Evolutionary conservation across 2,329 filamentous ascomycete genomes (phyloP).

Genomic region (Parastagonospora avenae): DNA sequence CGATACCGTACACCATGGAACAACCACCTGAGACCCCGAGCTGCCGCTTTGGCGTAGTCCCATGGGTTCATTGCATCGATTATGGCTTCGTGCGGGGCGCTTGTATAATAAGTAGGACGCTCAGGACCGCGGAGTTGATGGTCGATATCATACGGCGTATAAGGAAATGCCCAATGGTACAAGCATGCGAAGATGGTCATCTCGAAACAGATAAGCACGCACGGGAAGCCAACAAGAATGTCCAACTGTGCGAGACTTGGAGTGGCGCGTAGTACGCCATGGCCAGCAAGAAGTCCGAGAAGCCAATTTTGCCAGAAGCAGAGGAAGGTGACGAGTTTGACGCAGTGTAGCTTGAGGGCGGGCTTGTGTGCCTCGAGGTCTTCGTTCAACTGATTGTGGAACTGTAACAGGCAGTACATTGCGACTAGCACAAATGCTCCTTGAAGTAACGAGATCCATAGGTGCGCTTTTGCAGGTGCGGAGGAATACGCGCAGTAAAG

Average conservation of each 20-base stretch:
- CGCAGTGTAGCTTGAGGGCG: slow-evolving; percentile 80
- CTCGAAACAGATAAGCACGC: slow-evolving; percentile 78
- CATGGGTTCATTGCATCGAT: slow-evolving; percentile 77
- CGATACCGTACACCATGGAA: slow-evolving; percentile 72
- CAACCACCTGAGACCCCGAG: slow-evolving; percentile 78
- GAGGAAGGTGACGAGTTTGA: slow-evolving; percentile 90
- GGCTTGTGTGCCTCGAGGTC: slow-evolving; percentile 72
- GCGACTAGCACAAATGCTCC: slow-evolving; percentile 75
- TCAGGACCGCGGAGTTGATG: slow-evolving; percentile 12
- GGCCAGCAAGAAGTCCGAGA: slow-evolving; percentile 66
- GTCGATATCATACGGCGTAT: slow-evolving; percentile 66
- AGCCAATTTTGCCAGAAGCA: slow-evolving; percentile 79
- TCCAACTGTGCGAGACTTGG: slow-evolving; percentile 71
- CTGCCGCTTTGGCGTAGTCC: slow-evolving; percentile 82
- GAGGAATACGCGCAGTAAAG: slow-evolving; percentile 81
- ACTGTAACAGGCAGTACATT: slow-evolving; percentile 89
- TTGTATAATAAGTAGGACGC: slow-evolving; percentile 56
- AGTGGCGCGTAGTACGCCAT: slow-evolving; percentile 66
- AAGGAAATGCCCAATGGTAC: slow-evolving; percentile 83
- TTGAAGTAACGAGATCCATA: slow-evolving; percentile 80
- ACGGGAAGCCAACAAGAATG: slow-evolving; percentile 79
- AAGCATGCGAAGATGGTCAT: slow-evolving; percentile 81
- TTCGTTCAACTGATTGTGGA: slow-evolving; percentile 76
- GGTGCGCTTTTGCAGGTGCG: slow-evolving; percentile 77
- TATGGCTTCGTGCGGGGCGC: slow-evolving; percentile 69